Evolutionary conservation across 495 filamentous ascomycete species (phyloP).

Genomic region (Hyaloscypha bicolor): DNA sequence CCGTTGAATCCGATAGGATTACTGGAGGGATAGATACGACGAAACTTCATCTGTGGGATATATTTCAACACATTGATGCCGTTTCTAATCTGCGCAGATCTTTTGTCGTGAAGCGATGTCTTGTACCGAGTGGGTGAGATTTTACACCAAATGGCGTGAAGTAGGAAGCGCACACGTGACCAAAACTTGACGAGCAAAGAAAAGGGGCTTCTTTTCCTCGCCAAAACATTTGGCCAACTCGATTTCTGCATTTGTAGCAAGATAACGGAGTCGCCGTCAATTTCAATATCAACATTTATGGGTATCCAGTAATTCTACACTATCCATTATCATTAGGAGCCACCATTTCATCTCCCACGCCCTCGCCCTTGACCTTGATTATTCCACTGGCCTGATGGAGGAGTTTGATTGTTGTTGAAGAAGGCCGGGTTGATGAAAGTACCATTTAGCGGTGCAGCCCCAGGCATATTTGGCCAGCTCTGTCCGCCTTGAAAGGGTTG

Average conservation of each 20-base stretch:
- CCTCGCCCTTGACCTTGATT: constrained; percentile 43
- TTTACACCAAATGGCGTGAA: too few relatives aligned
- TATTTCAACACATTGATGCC: background rate
- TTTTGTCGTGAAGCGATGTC: background rate
- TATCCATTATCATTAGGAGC: constrained; percentile 8
- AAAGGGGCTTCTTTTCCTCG: background rate
- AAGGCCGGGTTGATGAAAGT: constrained; percentile 70
- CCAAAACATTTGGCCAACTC: background rate
- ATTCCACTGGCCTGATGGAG: constrained; percentile 42
- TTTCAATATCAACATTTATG: background rate
- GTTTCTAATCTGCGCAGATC: background rate
- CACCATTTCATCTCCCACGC: constrained; percentile 10
- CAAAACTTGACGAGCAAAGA: background rate
- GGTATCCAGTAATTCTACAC: constrained; percentile 18
- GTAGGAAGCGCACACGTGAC: background rate
- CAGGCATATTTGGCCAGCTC: constrained; percentile 30
- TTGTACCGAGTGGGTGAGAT: background rate
- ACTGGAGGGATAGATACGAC: background rate
- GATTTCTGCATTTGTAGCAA: background rate
- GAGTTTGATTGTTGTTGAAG: constrained; percentile 44
- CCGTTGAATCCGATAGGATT: background rate
- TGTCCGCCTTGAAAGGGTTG: constrained; percentile 25
- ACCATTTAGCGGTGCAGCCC: constrained; percentile 37
- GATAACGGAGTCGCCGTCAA: background rate
- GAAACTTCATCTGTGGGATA: background rate